A percentile compares a stretch with the other conserved stretches of the same genome.
These are phyloP conservation scores for Musa acuminata DNA, from an alignment of 176 grass and related monocot genomes.

Conservation along the genomic window DNA sequence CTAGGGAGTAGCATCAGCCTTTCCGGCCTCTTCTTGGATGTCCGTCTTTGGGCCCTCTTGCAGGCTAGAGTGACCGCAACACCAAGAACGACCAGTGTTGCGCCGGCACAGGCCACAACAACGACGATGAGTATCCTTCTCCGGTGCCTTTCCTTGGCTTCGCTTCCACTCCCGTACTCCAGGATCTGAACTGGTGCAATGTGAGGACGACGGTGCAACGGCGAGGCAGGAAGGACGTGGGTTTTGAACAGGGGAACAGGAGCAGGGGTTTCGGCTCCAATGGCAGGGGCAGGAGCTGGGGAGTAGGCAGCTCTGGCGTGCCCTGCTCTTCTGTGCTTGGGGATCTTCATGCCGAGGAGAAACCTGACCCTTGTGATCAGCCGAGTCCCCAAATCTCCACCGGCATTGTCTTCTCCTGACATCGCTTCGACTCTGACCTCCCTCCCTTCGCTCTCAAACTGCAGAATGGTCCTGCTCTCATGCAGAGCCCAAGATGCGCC, in stretches of 20 bases:
- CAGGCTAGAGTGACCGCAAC: conserved; percentile 42
- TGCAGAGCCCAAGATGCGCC: conserved; percentile 12
- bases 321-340: too few species aligned
- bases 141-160: conserved; percentile 12
- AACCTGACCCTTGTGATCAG: conserved; percentile 22
- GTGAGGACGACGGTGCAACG: neutral
- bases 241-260: too few species aligned
- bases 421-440: neutral
- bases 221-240: too few species aligned
- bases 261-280: too few species aligned
- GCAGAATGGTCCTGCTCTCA: neutral
- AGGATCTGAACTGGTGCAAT: conserved; percentile 20
- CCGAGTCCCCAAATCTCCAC: conserved; percentile 2
- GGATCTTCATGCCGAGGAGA: too few species aligned
- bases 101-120: conserved; percentile 23
- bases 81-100: conserved; percentile 22
- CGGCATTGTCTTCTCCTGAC: conserved; percentile 15
- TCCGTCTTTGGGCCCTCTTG: conserved; percentile 27
- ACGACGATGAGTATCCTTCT: conserved; percentile 27
- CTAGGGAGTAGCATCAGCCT: neutral
- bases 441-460: neutral
- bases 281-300: too few species aligned
- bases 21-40: conserved; percentile 7
- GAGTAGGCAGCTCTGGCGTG: too few species aligned
- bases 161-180: conserved; percentile 14